Evolutionary conservation across 257 asterid genomes (phyloP).

Genomic region (Capsicum baccatum): DNA sequence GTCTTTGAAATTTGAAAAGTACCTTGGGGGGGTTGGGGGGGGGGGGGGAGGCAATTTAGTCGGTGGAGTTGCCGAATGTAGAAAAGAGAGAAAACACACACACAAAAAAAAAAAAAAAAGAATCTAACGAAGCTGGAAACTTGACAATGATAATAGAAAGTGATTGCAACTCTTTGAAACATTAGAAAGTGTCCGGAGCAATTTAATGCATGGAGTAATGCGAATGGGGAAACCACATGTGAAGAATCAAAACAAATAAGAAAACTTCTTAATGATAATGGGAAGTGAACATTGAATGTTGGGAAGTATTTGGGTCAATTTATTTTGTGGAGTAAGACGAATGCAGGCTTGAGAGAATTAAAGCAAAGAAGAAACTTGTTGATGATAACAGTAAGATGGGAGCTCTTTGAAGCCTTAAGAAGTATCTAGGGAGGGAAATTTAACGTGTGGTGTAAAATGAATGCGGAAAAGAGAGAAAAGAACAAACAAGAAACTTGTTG

Average conservation of each 20-base stretch:
- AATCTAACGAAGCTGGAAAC: neutral
- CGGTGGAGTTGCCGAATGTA: neutral
- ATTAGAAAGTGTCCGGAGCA: neutral
- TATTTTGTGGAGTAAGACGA: neutral
- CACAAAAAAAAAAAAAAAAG: neutral
- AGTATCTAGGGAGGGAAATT: neutral
- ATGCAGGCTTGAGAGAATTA: neutral
- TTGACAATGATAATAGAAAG: neutral
- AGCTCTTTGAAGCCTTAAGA: neutral
- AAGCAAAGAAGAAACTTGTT: neutral
- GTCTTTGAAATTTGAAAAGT: neutral
- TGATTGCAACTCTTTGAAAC: neutral
- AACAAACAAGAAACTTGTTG: neutral
- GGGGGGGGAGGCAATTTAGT: neutral
- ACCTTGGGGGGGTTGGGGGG: neutral
- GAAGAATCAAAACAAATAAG: neutral
- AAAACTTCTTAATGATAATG: constrained; percentile 6
- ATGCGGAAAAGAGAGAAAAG: neutral
- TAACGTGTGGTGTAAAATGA: neutral
- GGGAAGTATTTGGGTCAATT: neutral
- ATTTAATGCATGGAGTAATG: neutral
- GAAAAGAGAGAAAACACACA: neutral
- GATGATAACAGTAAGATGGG: neutral
- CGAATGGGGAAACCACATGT: neutral
- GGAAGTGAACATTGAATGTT: neutral